Conservation (phyloP, 2,329 filamentous ascomycete species). For the Camptophora hylomeconis region DNA sequence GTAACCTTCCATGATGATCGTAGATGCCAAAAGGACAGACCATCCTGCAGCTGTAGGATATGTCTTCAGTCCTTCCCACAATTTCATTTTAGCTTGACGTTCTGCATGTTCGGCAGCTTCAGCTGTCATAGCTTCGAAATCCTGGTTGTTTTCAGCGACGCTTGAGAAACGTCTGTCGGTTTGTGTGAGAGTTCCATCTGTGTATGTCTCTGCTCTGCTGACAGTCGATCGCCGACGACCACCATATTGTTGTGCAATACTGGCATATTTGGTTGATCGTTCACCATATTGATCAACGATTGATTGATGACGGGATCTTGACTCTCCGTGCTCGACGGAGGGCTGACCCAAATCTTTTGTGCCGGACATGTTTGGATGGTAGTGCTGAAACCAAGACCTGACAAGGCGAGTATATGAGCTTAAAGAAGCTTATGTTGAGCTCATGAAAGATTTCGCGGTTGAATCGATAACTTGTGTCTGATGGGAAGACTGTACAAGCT, state of each 20-base stretch:
- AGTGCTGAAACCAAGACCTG: too few species aligned
- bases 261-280: too few species aligned
- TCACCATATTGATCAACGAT: too few species aligned
- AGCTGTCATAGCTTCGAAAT: slow-evolving; percentile 39
- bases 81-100: slow-evolving; percentile 17
- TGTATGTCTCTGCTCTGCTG: neutral
- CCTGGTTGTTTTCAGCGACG: slow-evolving; percentile 1
- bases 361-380: too few species aligned
- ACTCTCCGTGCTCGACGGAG: too few species aligned
- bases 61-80: slow-evolving; percentile 13
- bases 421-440: slow-evolving; percentile 1
- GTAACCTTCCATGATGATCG: slow-evolving; percentile 53
- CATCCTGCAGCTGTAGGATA: slow-evolving; percentile 20
- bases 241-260: too few species aligned
- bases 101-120: slow-evolving; percentile 14
- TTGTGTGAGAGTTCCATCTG: slow-evolving; percentile 1
- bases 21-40: slow-evolving; percentile 18
- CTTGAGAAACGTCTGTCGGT: slow-evolving; percentile 2
- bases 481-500: too few species aligned
- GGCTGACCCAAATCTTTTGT: too few species aligned
- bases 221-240: too few species aligned
- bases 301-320: too few species aligned
- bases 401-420: too few species aligned
- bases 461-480: too few species aligned
- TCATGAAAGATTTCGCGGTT: slow-evolving; percentile 2